Base-by-base conservation (phyloP, 2,329 filamentous ascomycete genomes). In the Madurella fahalii region DNA sequence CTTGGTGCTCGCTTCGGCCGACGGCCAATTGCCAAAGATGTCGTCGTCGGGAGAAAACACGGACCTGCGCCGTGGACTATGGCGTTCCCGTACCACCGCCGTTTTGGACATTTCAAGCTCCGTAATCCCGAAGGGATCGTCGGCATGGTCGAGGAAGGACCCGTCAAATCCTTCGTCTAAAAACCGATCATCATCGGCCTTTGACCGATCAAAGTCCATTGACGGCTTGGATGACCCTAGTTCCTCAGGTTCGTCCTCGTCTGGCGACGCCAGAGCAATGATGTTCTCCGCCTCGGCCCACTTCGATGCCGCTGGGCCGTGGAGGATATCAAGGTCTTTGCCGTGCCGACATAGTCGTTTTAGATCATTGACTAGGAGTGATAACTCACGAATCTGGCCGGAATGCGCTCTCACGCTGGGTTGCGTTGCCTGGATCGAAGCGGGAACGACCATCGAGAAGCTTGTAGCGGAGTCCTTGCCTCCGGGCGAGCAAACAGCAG, bases 251-350 rank as follows among this genome's bases (percentile, higher is more conserved):
- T 80, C 75, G 46, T 87, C 83, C 39, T 83, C 81, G 58, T 87
- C 84, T 1, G 84, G 84, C 1, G 84, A 86, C 44, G 89, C 90
- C n/a, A 95, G 74, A 34, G 89, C 87, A 66, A 95, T 94, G 71
- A 95, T 92, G 13, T 88, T 89, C 68, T 94, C 88, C 1, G 90
- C 89, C 67, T 94, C 89, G 63, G 84, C 83, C 88, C 89, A 95
- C 45, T 89, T 75, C 12, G 74, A 73, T 12, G 78, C 77, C 18
- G 84, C 78, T 5, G 78, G 67, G 7, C 87, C 86, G 56, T 80
- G 72, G 0, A 82, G 70, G 65, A 93, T 79, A 40, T 84, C 78
- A 66, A 90, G 80, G 43, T 85, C 80, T 16, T 82, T 80, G 5
- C 85, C 89, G 40, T 88, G 82, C 12, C 85, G 78, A 57, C 86